Evolutionary conservation across 139 green algal species (phyloP), one percentile per base, ranked within the genome.

Genomic region (Chloropicon primus): DNA sequence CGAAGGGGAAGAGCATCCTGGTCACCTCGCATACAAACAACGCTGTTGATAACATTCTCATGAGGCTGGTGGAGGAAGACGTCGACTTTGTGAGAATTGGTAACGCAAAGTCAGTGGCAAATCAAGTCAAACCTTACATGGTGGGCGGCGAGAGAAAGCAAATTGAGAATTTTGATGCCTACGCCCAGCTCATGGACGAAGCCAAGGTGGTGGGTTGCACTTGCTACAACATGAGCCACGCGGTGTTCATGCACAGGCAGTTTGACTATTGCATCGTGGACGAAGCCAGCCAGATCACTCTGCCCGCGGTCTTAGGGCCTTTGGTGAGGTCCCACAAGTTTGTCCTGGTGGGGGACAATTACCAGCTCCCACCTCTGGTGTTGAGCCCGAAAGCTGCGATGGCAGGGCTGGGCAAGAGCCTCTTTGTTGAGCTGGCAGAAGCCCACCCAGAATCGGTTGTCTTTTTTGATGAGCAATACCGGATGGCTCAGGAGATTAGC

Each of bases 261-360:
- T 88, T 98, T 77, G 93, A 97, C 77, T 88, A 98, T n/a, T 92
- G 84, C 77, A 94, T 98, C 27, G 83, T 98, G 62, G 95, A 99
- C 76, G 95, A 99, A 82, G 95, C 94, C 0, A 86, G 87, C 1
- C 95, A 99, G 84, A 88, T 96, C 71, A 79, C 29, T 54, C 53
- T 92, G 78, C 89, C 90, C 0, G 80, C 84, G 0, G 71, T 81
- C 23, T 78, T 97, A 10, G 87, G 86, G 1, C 86, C 95, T 0
- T 82, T 99, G 72, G 75, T 90, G 1, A 62, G 54, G 2, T 78
- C 81, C 2, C 54, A 74, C 25, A 71, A 26, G 0, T 96, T 94
- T 75, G 84, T 89, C 10, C 81, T 97, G 77, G 41, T 62, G 41
- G 41, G 41, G 2, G 94, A 98, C 82, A 89, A 91, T 79, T 80